Base-by-base conservation (phyloP, 176 grass and related monocot genomes). In the Metroxylon sagu region DNA sequence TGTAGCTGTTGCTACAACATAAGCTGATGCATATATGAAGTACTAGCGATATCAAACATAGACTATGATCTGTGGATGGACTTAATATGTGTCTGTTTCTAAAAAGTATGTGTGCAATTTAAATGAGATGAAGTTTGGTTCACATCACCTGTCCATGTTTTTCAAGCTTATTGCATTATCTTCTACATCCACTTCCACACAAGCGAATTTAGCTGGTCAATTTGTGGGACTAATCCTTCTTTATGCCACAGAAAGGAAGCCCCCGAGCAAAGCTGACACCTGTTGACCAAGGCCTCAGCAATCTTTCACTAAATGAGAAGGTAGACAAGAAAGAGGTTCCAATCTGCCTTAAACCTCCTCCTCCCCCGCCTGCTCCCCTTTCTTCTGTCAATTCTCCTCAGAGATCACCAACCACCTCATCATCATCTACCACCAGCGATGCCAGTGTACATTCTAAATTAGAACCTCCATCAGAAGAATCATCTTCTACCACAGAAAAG, bases 251-350 rank as follows among this genome's bases (percentile, higher is more conserved):
- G 93, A 98, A 87, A 75, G 87, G 77, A 71, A 66, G 76, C 21
- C 23, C 54, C 12, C 69, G 82, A 18, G 65, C 53, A 35, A 83
- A 80, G 68, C 85, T 87, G 48, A 70, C 81, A 68, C 83, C 85
- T 71, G 83, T 98, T 18, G 84, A 98, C 75, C 81, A 89, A 73
- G 81, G 66, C 25, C 80, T 98, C 52, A 98, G 85, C 70, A 92
- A 83, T 71, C 74, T 90, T 28, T 75, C 84, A 15, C 35, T 83
- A 59, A 59, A 67, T 52, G 81, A 88, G 31, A 85, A 88, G 25
- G n/a, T 72, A 64, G 79, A 69, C 56, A 51, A 59, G 18, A 92
- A 85, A 83, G 84, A 80, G 56, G 69, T 29, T 64, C 74, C 54
- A 3, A 82, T 96, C 29, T 82, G 76, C 65, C 83, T 96, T 18